Evolutionary conservation across 371 early-diverging fungal genomes (phyloP).

Genomic region (Apophysomyces trapeziformis): DNA sequence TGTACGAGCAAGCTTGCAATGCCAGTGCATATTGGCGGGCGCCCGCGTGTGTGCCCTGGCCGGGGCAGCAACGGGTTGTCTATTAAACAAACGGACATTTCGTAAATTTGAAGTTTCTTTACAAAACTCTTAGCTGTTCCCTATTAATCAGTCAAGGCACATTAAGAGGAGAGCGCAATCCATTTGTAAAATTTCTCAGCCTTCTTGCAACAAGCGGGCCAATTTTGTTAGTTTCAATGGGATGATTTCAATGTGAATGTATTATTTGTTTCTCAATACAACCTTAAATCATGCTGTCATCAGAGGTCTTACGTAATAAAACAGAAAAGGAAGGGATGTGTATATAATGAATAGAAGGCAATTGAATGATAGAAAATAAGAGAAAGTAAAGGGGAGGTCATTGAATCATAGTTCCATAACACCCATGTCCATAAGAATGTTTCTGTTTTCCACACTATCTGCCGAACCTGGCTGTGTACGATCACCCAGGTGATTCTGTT

Average conservation of each 20-base stretch:
- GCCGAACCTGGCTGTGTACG: conserved; percentile 1
- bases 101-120: too few relatives aligned
- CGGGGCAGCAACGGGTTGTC: too few relatives aligned
- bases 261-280: conserved; percentile 9
- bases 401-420: conserved; percentile 20
- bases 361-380: neutral
- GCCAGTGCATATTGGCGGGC: too few relatives aligned
- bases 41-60: too few relatives aligned
- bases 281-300: conserved; percentile 8
- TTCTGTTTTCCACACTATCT: conserved; percentile 13
- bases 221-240: neutral
- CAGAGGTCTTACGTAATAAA: conserved; percentile 6
- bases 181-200: too few relatives aligned
- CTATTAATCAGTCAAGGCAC: too few relatives aligned
- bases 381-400: neutral
- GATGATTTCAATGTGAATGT: conserved; percentile 7
- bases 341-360: neutral
- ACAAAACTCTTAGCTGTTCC: too few relatives aligned
- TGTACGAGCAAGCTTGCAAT: too few relatives aligned
- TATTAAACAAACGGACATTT: too few relatives aligned
- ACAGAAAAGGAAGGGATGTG: conserved; percentile 3
- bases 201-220: too few relatives aligned
- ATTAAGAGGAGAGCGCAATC: too few relatives aligned
- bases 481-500: conserved; percentile 12
- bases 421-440: conserved; percentile 17